Conservation (phyloP, 2,329 filamentous ascomycete genomes). For the Paracamarosporium sp. region DNA sequence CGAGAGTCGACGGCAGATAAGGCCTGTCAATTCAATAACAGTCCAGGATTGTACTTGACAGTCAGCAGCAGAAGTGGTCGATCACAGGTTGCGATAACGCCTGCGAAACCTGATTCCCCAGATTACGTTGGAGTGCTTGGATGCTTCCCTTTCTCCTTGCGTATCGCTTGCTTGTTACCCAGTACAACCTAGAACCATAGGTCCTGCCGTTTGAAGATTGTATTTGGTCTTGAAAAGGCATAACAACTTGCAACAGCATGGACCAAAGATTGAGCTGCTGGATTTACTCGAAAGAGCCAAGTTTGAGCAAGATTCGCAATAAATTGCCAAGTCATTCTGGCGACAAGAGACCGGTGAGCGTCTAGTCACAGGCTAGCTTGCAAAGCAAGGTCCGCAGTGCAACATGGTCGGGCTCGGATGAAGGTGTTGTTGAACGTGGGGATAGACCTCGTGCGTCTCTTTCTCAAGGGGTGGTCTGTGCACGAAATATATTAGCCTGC, state of each 20-base stretch:
- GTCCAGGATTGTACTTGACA: conserved; percentile 5
- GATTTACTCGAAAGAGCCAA: not conserved
- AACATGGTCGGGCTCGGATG: conserved; percentile 14
- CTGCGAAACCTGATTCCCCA: conserved; percentile 3
- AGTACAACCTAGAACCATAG: too few relatives aligned
- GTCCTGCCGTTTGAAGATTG: too few relatives aligned
- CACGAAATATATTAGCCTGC: conserved; percentile 30
- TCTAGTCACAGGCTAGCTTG: not conserved
- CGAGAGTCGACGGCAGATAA: conserved; percentile 16
- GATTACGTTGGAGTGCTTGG: not conserved
- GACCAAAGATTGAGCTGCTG: not conserved
- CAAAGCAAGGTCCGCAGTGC: not conserved
- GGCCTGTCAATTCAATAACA: conserved; percentile 6
- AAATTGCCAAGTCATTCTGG: not conserved
- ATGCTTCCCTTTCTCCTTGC: not conserved
- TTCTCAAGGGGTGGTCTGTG: conserved; percentile 20
- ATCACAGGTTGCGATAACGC: conserved; percentile 8
- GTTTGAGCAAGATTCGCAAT: not conserved
- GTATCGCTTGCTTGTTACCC: too few relatives aligned
- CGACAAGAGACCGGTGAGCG: not conserved
- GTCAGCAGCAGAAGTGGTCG: conserved; percentile 18
- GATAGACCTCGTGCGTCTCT: conserved; percentile 22
- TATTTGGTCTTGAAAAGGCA: not conserved
- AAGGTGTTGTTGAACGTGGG: conserved; percentile 22
- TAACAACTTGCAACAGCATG: not conserved